Base-by-base conservation (phyloP, 1,284 basidiomycete species). In the Cutaneotrichosporon dermatis region DNA sequence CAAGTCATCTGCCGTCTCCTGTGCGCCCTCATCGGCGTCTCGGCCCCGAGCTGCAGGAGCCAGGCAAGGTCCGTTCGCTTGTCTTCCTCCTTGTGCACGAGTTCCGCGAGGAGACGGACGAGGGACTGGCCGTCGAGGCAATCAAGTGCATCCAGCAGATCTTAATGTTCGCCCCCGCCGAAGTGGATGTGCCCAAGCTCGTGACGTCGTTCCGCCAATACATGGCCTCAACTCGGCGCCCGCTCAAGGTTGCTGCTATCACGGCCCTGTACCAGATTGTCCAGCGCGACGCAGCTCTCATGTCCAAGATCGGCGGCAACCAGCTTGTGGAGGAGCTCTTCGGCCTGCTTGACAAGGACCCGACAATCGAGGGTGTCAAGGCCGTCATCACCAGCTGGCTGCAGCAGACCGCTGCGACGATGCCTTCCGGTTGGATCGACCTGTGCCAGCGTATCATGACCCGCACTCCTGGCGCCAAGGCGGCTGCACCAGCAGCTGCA, bases 361-460 rank as follows among this genome's bases (percentile, higher is more conserved):
- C 92, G 0, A 89, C 87, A 2, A 89, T 97, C n/a, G 90, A 94
- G 63, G 95, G 95, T 2, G 92, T 99, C 35, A 83, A 89, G 48
- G 88, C 92, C 66, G 92, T 98, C 51, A 95, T 99, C 67, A 82
- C 84, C n/a, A 91, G 88, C 66, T 99, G 96, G 96, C 82, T 99
- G 9, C 85, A 89, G 63, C 94, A 98, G 76, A 99, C 96, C 0
- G 93, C 93, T 0, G 84, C 90, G 16, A 85, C 90, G 55, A 91
- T 94, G 62, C 94, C 96, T 0, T 92, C 88, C 0, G 94, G 93
- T 1, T 99, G 96, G 96, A 96, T 99, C 62, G 93, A 96, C 71
- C 82, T 99, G 1, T 99, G 95, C 72, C 93, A 98, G 75, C 83
- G 92, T 39, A 98, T 99, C 76, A 96, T 98, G 90, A 87, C 72